A percentile compares a stretch with the other conserved stretches of the same genome.
phyloP scores from a whole-genome alignment of 495 filamentous ascomycete genomes.

The Aspergillus coremiiformis region DNA sequence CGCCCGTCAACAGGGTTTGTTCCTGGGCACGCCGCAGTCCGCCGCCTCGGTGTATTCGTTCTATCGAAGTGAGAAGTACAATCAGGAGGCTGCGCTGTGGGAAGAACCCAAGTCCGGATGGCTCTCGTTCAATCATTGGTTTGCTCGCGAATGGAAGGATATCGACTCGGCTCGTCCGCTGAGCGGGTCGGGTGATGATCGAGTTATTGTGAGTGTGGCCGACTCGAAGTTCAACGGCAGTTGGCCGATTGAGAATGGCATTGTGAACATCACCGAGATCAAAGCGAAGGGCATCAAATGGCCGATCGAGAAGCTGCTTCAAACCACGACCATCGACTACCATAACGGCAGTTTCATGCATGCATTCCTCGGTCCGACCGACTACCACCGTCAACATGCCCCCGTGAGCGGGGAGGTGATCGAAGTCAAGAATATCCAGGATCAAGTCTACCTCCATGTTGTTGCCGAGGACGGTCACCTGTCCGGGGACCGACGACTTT shows the following conservation, averaged over 20 bases:
- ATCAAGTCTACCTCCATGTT: constrained; percentile 21
- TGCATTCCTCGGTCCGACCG: constrained; percentile 22
- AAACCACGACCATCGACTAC: neutral
- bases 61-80: neutral
- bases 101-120: constrained; percentile 1
- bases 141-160: constrained; percentile 1
- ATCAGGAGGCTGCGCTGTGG: neutral
- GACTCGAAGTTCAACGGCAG: neutral
- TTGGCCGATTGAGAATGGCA: neutral
- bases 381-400: constrained; percentile 27
- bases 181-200: neutral
- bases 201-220: neutral
- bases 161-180: constrained; percentile 1
- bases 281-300: constrained; percentile 20
- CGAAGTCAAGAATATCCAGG: constrained; percentile 22
- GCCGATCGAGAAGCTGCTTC: constrained; percentile 20
- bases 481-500: neutral
- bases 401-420: constrained; percentile 21
- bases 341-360: constrained; percentile 20
- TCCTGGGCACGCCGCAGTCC: constrained; percentile 21
- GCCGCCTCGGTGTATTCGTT: neutral
- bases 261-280: neutral
- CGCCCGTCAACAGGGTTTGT: constrained; percentile 21
- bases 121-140: constrained; percentile 7
- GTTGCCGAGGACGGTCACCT: neutral